These are phyloP conservation scores for Penicillium turbatum DNA, from an alignment of 495 filamentous ascomycete species.

Conservation along the genomic window DNA sequence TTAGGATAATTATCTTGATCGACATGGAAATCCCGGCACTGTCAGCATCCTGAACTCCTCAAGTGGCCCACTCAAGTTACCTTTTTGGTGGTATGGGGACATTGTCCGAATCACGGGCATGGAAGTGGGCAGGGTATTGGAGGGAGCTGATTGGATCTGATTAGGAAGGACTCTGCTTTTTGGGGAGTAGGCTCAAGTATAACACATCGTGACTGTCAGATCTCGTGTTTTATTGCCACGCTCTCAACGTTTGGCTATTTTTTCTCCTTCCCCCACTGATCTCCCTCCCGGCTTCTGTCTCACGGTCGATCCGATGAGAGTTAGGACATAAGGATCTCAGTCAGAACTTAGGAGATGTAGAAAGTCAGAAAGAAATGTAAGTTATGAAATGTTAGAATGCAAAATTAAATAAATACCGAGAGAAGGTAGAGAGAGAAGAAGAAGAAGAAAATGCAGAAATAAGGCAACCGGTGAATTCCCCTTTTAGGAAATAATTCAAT, in stretches of 20 bases:
- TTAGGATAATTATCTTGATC: background rate
- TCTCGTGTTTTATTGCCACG: conserved; percentile 26
- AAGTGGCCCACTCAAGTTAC: background rate
- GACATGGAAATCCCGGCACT: background rate
- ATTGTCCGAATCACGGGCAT: conserved; percentile 14
- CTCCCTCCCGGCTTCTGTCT: conserved; percentile 30
- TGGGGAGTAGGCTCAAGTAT: background rate
- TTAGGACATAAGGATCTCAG: conserved; percentile 10
- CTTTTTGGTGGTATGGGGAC: background rate
- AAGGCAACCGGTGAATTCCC: background rate
- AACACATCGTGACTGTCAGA: conserved; percentile 27
- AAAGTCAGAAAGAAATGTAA: no score
- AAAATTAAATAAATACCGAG: background rate
- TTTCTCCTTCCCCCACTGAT: conserved; percentile 33
- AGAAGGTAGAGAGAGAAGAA: background rate
- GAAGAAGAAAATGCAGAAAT: background rate
- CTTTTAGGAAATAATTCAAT: background rate
- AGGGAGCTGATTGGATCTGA: conserved; percentile 17
- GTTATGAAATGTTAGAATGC: background rate
- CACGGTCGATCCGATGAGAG: conserved; percentile 16
- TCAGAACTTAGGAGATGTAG: background rate
- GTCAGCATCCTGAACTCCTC: background rate
- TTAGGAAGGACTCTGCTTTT: conserved; percentile 13
- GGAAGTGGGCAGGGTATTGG: background rate
- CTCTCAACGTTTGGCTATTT: background rate